Conservation (phyloP, 495 filamentous ascomycete species). For the Pyrenula massariospora region DNA sequence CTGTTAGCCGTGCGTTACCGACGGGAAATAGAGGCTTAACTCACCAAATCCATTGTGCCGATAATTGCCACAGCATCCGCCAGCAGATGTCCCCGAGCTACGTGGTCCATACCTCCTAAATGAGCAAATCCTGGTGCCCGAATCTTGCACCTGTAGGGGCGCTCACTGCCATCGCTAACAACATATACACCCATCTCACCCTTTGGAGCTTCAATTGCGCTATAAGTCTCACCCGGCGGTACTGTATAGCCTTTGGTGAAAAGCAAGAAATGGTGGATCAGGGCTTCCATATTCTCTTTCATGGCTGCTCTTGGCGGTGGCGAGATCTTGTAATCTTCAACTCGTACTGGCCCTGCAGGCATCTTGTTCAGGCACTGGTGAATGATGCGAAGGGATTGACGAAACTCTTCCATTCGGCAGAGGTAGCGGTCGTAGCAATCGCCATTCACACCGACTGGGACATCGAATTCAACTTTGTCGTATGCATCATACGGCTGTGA, state of each 20-base stretch:
- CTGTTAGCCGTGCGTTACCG: conserved; percentile 1
- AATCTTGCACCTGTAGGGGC: conserved; percentile 96
- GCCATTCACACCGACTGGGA: conserved; percentile 90
- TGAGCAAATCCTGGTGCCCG: conserved; percentile 95
- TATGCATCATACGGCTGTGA: conserved; percentile 94
- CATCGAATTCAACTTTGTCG: conserved; percentile 93
- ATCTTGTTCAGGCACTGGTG: conserved; percentile 99
- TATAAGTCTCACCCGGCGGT: conserved; percentile 97
- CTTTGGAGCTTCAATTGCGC: conserved; percentile 95
- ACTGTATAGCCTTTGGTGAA: conserved; percentile 98
- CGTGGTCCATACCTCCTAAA: conserved; percentile 85
- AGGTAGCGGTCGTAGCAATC: conserved; percentile 99
- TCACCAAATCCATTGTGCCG: conserved; percentile 78
- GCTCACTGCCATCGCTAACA: conserved; percentile 92
- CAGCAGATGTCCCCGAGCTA: conserved; percentile 81
- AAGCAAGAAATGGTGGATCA: conserved; percentile 98
- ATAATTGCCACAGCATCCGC: conserved; percentile 97
- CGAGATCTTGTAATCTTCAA: conserved; percentile 98
- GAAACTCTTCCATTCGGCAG: conserved; percentile 99
- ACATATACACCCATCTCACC: conserved; percentile 98
- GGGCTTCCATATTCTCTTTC: conserved; percentile 99
- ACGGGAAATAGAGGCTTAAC: neutral
- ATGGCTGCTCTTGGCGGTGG: conserved; percentile 93
- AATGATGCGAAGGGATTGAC: conserved; percentile 94
- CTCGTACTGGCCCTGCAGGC: conserved; percentile 83